Evolutionary conservation across 768 basidiomycete genomes (phyloP).

Genomic region (Phallus indusiatus): DNA sequence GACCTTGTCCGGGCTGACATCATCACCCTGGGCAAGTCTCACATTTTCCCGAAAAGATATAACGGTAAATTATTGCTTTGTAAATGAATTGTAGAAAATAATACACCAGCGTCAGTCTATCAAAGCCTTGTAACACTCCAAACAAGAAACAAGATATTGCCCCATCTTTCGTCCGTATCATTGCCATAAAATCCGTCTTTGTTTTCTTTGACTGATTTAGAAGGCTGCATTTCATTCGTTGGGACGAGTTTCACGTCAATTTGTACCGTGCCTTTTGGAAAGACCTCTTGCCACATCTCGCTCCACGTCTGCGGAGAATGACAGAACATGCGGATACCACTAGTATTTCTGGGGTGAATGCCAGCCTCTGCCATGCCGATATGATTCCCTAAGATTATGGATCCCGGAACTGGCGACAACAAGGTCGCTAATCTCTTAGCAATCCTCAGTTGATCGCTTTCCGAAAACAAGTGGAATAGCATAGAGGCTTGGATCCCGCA

Average conservation of each 20-base stretch:
- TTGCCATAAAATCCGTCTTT: background rate
- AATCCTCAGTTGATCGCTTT: background rate
- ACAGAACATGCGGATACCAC: conserved; percentile 19
- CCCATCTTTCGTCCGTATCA: background rate
- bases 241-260: conserved; percentile 19
- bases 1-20: too few species aligned
- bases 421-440: conserved; percentile 1
- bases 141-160: background rate
- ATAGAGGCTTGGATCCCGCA: conserved; percentile 6
- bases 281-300: conserved; percentile 29
- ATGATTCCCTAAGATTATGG: conserved; percentile 10
- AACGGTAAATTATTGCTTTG: too few species aligned
- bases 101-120: background rate
- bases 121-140: background rate
- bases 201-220: background rate
- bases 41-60: too few species aligned
- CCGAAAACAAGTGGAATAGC: conserved; percentile 11
- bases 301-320: conserved; percentile 29
- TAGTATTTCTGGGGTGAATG: background rate
- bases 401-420: background rate
- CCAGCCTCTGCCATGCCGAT: conserved; percentile 7
- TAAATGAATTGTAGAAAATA: too few species aligned
- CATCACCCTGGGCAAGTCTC: too few species aligned
- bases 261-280: conserved; percentile 26
- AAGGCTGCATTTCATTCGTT: background rate